Evolutionary conservation across 176 grass and related monocot genomes (phyloP).

Genomic region (Ampelocalamus luodianensis): DNA sequence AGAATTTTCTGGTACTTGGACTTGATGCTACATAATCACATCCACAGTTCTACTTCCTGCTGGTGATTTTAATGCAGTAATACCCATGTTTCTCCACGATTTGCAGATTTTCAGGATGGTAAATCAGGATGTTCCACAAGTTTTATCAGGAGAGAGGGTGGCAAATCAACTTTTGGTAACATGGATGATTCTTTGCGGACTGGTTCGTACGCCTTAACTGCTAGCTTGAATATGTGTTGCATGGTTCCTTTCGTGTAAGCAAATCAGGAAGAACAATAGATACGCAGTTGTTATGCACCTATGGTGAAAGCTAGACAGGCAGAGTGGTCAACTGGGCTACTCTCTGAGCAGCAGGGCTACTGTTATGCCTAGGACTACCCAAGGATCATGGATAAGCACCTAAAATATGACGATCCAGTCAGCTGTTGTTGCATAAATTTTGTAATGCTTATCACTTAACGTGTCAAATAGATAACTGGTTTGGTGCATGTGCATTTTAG

Average conservation of each 20-base stretch:
- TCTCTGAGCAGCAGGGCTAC: not conserved
- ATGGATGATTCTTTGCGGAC: conserved; percentile 49
- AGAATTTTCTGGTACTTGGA: conserved; percentile 37
- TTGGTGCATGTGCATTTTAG: not conserved
- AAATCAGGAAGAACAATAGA: conserved; percentile 36
- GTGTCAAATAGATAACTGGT: conserved; percentile 6
- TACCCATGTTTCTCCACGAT: conserved; percentile 7
- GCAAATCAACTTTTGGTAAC: conserved; percentile 35
- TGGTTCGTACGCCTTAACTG: conserved; percentile 44
- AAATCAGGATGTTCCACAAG: conserved; percentile 25
- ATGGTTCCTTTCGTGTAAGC: conserved; percentile 2
- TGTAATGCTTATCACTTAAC: not conserved
- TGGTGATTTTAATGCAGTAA: conserved; percentile 26
- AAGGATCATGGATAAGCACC: conserved; percentile 26
- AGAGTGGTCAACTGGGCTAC: not conserved
- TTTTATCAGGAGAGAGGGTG: conserved; percentile 40
- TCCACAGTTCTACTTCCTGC: conserved; percentile 12
- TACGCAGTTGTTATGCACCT: not conserved
- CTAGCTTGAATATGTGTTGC: conserved; percentile 22
- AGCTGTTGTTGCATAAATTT: not conserved
- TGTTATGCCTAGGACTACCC: conserved; percentile 14
- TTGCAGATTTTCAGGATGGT: conserved; percentile 44
- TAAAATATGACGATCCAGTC: not conserved
- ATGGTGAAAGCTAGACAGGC: conserved; percentile 3
- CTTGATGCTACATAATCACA: conserved; percentile 12